Evolutionary conservation across 352 stramenopile species (phyloP).

Genomic region (Plasmopara halstedii): DNA sequence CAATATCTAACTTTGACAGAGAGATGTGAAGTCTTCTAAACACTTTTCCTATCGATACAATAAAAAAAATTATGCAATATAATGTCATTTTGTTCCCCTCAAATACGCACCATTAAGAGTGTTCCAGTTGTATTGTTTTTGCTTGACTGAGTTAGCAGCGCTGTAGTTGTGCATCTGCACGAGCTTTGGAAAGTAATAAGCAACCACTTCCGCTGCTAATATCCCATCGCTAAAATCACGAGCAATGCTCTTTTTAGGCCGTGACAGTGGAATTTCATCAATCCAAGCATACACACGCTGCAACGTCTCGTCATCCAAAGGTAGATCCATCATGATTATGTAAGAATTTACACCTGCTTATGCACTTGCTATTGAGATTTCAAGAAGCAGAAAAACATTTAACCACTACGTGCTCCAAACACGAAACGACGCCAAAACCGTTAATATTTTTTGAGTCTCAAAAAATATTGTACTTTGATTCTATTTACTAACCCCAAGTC

Average conservation of each 20-base stretch:
- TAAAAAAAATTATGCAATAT: not conserved
- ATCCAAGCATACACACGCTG: constrained; percentile 94
- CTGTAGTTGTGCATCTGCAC: constrained; percentile 97
- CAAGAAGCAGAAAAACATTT: too few relatives aligned
- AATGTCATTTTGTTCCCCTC: too few relatives aligned
- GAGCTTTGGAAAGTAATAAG: constrained; percentile 92
- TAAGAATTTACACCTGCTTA: too few relatives aligned
- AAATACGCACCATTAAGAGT: constrained; percentile 82
- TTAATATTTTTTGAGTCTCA: constrained; percentile 7
- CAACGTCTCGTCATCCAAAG: constrained; percentile 85
- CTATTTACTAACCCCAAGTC: constrained; percentile 38
- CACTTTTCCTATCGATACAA: constrained; percentile 51
- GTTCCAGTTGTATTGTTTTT: constrained; percentile 96
- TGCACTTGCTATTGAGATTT: not conserved
- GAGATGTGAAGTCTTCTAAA: constrained; percentile 76
- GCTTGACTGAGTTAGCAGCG: constrained; percentile 84
- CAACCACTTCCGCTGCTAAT: constrained; percentile 85
- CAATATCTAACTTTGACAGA: constrained; percentile 86
- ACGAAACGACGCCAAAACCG: constrained; percentile 26
- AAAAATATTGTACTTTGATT: constrained; percentile 12
- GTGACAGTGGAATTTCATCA: constrained; percentile 90
- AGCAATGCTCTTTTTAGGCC: constrained; percentile 93
- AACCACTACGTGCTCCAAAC: not conserved
- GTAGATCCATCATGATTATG: constrained; percentile 47
- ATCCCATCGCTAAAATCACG: constrained; percentile 94